Evolutionary conservation across 2,329 filamentous ascomycete genomes (phyloP).

Genomic region (Paecilomyces formosus): DNA sequence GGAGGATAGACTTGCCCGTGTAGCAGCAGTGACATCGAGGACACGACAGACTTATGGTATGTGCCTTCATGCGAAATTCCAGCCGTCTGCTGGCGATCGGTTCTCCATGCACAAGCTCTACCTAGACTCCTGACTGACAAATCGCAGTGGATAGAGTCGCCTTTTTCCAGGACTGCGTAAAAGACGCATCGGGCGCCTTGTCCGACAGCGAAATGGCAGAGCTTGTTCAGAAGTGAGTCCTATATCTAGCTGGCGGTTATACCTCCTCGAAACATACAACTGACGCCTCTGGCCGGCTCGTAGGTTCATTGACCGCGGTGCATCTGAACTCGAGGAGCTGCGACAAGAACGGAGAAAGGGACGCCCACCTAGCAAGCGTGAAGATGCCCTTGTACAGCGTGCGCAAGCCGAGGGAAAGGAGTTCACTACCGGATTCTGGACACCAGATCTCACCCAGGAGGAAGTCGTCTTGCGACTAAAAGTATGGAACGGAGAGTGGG

Average conservation of each 20-base stretch:
- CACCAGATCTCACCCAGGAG: conserved; percentile 67
- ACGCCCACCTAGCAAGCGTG: conserved; percentile 66
- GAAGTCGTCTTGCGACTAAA: conserved; percentile 60
- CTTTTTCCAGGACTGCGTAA: conserved; percentile 63
- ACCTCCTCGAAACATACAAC: not conserved
- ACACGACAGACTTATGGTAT: conserved; percentile 67
- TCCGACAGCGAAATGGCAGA: conserved; percentile 33
- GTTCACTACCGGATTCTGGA: conserved; percentile 69
- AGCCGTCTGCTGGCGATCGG: not conserved
- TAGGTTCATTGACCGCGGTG: conserved; percentile 31
- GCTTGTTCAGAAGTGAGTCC: conserved; percentile 53
- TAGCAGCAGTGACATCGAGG: conserved; percentile 62
- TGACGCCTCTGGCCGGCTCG: not conserved
- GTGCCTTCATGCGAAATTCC: conserved; percentile 12
- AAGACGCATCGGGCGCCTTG: conserved; percentile 22
- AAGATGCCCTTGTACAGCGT: conserved; percentile 68
- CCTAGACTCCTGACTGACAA: not conserved
- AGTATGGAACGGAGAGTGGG: conserved; percentile 78
- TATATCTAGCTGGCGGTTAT: not conserved
- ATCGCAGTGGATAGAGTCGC: conserved; percentile 55
- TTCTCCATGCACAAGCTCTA: not conserved
- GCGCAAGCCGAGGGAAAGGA: conserved; percentile 68
- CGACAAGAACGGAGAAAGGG: conserved; percentile 66
- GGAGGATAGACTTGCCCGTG: conserved; percentile 72
- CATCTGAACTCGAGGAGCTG: conserved; percentile 28